Evolutionary conservation across 129 eudicot species (phyloP).

Genomic region (Helianthus tuberosus): DNA sequence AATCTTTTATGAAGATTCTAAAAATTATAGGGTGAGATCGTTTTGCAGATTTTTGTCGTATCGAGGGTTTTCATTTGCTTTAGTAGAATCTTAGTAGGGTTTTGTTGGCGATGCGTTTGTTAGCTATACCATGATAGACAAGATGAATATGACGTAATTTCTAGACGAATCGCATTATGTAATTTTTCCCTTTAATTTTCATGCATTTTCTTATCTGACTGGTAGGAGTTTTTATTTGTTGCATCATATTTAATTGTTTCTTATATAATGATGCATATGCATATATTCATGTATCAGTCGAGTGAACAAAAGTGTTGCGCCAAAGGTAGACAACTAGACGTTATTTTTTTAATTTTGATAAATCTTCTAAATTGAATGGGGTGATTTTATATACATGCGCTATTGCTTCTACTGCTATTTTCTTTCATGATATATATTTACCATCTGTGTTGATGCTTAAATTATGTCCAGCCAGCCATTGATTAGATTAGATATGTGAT

Average conservation of each 20-base stretch:
- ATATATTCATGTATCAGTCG: background rate
- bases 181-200: background rate
- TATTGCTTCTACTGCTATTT: background rate
- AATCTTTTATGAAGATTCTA: background rate
- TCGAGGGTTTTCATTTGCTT: background rate
- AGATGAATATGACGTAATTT: too few species aligned
- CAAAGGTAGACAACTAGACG: too few species aligned
- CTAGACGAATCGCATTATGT: background rate
- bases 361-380: conserved; percentile 3
- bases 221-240: background rate
- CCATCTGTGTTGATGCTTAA: background rate
- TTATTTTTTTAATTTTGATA: background rate
- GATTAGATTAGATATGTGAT: background rate
- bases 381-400: background rate
- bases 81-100: background rate
- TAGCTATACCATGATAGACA: background rate
- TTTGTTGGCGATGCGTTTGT: background rate
- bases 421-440: background rate
- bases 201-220: background rate
- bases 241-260: background rate
- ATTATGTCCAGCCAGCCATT: background rate
- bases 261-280: background rate
- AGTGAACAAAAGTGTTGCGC: too few species aligned
- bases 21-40: background rate
- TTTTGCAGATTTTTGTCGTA: too few species aligned